Evolutionary conservation across 106 monocot genomes (phyloP).

Genomic region (Dendrobium catenatum): DNA sequence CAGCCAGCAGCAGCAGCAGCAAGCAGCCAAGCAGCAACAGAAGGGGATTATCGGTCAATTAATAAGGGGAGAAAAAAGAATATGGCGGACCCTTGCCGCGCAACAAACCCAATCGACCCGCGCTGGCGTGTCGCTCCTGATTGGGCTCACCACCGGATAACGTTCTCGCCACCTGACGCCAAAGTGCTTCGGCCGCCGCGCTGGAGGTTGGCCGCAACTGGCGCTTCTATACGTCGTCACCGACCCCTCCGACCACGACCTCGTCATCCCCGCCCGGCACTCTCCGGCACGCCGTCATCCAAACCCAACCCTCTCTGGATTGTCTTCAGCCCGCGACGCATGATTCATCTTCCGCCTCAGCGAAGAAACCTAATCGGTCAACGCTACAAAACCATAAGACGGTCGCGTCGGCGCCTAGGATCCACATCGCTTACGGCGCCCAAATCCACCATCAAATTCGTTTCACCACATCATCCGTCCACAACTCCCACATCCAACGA

Average conservation of each 20-base stretch:
- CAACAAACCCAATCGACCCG: slow-evolving; percentile 6
- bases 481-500: slow-evolving; percentile 54
- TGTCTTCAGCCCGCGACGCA: slow-evolving; percentile 34
- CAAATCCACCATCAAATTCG: slow-evolving; percentile 24
- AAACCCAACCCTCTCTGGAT: slow-evolving; percentile 30
- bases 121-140: slow-evolving; percentile 9
- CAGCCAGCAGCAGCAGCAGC: neutral
- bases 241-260: slow-evolving; percentile 30
- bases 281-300: slow-evolving; percentile 14
- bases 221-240: slow-evolving; percentile 33
- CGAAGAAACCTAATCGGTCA: slow-evolving; percentile 43
- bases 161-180: neutral
- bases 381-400: slow-evolving; percentile 55
- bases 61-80: neutral
- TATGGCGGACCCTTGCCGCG: neutral
- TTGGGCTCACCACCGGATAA: slow-evolving; percentile 13
- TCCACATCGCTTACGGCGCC: slow-evolving; percentile 24
- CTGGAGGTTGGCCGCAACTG: slow-evolving; percentile 22
- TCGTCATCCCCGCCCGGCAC: slow-evolving; percentile 35
- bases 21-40: neutral
- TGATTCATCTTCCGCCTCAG: slow-evolving; percentile 36
- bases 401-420: slow-evolving; percentile 39
- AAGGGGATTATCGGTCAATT: neutral
- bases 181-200: slow-evolving; percentile 27
- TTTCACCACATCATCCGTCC: slow-evolving; percentile 49